These are phyloP conservation scores for Sporothrix pallida DNA, from an alignment of 2,329 filamentous ascomycete genomes.

Conservation along the genomic window DNA sequence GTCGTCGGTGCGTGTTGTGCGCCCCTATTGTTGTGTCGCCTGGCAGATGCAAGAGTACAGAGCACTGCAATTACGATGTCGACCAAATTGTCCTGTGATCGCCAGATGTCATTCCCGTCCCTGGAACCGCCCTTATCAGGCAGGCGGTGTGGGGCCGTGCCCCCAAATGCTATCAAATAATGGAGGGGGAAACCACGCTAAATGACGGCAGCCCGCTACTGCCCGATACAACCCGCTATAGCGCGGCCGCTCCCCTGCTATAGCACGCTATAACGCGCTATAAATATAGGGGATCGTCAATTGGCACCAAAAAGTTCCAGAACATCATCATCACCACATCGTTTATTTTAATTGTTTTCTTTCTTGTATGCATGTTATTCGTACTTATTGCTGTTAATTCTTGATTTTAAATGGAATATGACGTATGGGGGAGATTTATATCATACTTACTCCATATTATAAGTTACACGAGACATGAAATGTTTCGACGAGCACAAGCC, in stretches of 20 bases:
- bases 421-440: too few species aligned
- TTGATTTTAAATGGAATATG: too few species aligned
- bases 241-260: neutral
- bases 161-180: neutral
- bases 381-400: too few species aligned
- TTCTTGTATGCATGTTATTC: too few species aligned
- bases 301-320: neutral
- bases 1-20: neutral
- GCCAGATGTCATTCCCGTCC: constrained; percentile 18
- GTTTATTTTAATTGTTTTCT: neutral
- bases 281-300: constrained; percentile 6
- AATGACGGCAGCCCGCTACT: constrained; percentile 14
- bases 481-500: too few species aligned
- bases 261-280: neutral
- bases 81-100: neutral
- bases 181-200: constrained; percentile 15
- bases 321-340: neutral
- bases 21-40: constrained; percentile 14
- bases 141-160: constrained; percentile 33
- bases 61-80: too few species aligned
- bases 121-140: constrained; percentile 16
- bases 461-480: too few species aligned
- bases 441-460: too few species aligned
- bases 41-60: neutral
- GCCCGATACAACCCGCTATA: constrained; percentile 13